Evolutionary conservation across 1,139 yeast genomes (phyloP).

Genomic region (Yamadazyma trypodendri): DNA sequence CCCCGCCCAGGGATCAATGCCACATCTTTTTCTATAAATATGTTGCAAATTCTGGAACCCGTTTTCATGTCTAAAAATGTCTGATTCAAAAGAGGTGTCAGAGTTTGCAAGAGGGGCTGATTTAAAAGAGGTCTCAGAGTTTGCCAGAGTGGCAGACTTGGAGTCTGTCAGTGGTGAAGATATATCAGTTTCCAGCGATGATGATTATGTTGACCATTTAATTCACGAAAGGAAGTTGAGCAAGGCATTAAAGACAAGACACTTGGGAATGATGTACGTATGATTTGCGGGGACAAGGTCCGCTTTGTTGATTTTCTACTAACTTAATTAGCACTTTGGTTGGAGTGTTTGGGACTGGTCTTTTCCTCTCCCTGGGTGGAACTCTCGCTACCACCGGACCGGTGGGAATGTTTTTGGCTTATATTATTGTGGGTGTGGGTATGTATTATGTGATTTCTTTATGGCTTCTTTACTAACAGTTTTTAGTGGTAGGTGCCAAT

Average conservation of each 20-base stretch:
- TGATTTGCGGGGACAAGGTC: conserved; percentile 7
- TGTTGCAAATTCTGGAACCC: no score
- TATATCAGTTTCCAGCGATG: background rate
- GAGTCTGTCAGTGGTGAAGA: background rate
- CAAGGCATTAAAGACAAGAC: conserved; percentile 36
- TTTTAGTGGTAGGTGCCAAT: conserved; percentile 43
- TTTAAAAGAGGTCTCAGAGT: background rate
- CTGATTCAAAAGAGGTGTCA: background rate
- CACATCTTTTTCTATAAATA: background rate
- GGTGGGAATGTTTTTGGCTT: conserved; percentile 56
- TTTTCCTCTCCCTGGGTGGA: conserved; percentile 67
- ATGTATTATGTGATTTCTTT: background rate
- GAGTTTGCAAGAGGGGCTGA: background rate
- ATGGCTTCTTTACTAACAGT: background rate
- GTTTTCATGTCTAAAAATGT: no score
- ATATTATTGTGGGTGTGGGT: conserved; percentile 35
- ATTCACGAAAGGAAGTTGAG: conserved; percentile 22
- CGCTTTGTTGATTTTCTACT: conserved; percentile 20
- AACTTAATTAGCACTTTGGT: conserved; percentile 28
- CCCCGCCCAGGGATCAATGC: background rate
- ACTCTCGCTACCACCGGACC: conserved; percentile 68
- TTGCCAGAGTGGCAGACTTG: background rate
- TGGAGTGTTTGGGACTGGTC: conserved; percentile 46
- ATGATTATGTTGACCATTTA: conserved; percentile 13
- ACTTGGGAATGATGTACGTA: conserved; percentile 34